Evolutionary conservation across 2,329 filamentous ascomycete genomes (phyloP), one percentile per base, ranked within the genome.

Genomic region (Fusarium compactum): DNA sequence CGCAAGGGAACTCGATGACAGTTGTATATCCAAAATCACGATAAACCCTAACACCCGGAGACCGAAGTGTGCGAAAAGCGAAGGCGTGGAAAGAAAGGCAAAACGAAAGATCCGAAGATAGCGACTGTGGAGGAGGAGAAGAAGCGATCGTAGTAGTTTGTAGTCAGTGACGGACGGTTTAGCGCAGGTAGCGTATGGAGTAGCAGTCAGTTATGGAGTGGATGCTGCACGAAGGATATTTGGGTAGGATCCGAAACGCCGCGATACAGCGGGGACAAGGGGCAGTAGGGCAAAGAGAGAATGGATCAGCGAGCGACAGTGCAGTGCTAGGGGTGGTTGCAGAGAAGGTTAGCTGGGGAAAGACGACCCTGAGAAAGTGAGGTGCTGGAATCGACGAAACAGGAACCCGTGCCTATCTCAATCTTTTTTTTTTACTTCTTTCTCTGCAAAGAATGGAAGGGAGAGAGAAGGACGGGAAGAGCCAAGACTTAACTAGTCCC

Each of bases 251-350:
- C 73, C 71, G 69, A 74, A 62, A 67, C 63, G 60, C 70, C 58
- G 68, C 62, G 65, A 59, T 57, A 69, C 58, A 53, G 60, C 67
- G 55, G 64, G 50, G 60, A 67, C 62, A 62, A 56, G 60, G 68
- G 64, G 55, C n/a, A 62, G 34, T 32, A 32, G 46, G 51, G 41
- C 57, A 57, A 48, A 59, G 45, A 69, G 48, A 61, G 54, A 55
- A 67, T 43, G 50, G 50, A 69, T 65, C 67, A 72, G 67, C 72
- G 71, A 75, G 65, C 64, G 73, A 71, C 71, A 65, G 24, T 43
- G 34, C 34, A 29, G 50, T 22, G 32, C 50, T 56, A 63, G 65
- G 69, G 73, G 64, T 69, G 67, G 60, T 57, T 62, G 58, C 50
- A 52, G 65, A 67, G 62, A 62, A 57, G 46, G 58, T 61, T 57